Evolutionary conservation across 2,329 filamentous ascomycete species (phyloP), one percentile per base, ranked within the genome.

Genomic region (Xylariaceae sp.): DNA sequence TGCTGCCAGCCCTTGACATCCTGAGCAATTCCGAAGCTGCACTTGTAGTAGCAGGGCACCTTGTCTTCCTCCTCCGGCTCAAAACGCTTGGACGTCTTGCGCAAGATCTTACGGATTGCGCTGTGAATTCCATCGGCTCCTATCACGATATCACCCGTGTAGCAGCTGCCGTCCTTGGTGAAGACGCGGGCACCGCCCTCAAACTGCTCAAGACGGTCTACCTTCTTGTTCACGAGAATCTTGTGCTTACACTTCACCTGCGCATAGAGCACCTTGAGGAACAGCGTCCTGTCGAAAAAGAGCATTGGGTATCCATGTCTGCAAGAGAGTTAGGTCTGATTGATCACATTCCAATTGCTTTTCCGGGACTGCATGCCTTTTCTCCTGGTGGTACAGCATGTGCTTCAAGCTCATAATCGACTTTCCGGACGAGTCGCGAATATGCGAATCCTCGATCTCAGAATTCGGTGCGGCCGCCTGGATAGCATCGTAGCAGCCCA

Each of bases 11-110:
- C 61, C 1, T 61, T 52, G 3, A 72, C 67, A 10, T 70, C 35
- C 13, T 72, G 62, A 2, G 73, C 70, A 11, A 76, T 76, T 4
- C 75, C 75, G 50, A 74, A 77, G n/a, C 71, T 71, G 62, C 74
- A 76, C 9, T 63, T 61, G 45, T 74, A 76, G 37, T 67, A 61
- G 49, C 64, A 68, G 0, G 63, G 61, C 4, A 69, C 62, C 1
- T 50, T 18, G 9, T 66, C 60, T 17, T 65, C 55, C 23, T 73
- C 68, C 1, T 59, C 53, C 0, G 35, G 51, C 0, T 61, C 39
- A 34, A 72, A 70, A 45, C 65, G 67, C 2, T 67, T 69, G 3
- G 69, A 69, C 1, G 69, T 57, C 4, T 66, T 60, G 30, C 53
- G 61, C 67, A 75, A 71, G 57, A 74, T 70, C 3, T 61, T 50